Evolutionary conservation across 2,329 filamentous ascomycete genomes (phyloP), one percentile per base, ranked within the genome.

Genomic region (Talaromyces rugulosus): DNA sequence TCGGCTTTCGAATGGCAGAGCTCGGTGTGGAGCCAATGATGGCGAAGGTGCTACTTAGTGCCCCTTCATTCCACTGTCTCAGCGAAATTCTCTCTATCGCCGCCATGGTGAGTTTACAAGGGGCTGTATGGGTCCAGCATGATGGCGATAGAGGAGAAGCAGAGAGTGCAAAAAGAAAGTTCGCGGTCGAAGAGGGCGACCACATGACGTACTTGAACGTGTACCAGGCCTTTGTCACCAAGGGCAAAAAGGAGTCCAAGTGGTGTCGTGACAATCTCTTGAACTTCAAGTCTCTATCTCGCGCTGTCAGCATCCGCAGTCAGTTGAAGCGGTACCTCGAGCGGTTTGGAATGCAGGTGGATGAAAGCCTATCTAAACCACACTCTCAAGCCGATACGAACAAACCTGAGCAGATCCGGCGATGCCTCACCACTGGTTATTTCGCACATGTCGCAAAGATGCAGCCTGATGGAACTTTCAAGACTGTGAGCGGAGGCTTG

Each of bases 1-100:
- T 97, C n/a, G 95, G 95, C 0, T 82, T 86, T 63, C 85, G 91
- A 51, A 97, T 98, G 92, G 94, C 95, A 0, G 94, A 98, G 74
- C 81, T 99, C 51, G 90, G 93, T 0, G 86, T 98, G 7, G 92
- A 96, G 68, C 95, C 95, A 0, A 97, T 97, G 92, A 95, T 97
- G 85, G 91, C 89, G 6, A 96, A 94, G 77, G 91, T 90, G 0
- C 81, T 97, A 4, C 85, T 98, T 8, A 86, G 88, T 18, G 90
- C 93, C 0, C 79, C 86, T 4, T 81, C 83, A 0, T 96, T 96
- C 75, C 83, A 83, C 42, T 97, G 93, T 67, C 78, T 96, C 12
- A 89, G 86, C 71, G 94, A 97, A 75, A 89, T 98, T 58, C 82
- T 98, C 30, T 92, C 89, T 1, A 96, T 98, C 66, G 92, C 94